Conservation (phyloP, 257 asterid species). For the Capsicum baccatum region DNA sequence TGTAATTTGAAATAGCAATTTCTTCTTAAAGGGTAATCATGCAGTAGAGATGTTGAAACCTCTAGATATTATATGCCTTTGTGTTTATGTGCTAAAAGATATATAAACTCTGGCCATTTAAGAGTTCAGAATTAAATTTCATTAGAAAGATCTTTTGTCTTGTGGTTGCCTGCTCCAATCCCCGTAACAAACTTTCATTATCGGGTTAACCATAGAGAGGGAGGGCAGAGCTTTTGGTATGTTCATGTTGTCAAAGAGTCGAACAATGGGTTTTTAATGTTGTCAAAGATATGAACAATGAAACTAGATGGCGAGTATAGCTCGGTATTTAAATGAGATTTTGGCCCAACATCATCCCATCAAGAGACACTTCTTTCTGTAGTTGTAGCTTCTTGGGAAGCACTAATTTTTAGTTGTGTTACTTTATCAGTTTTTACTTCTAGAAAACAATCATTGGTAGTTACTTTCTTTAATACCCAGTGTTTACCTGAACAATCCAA, state of each 20-base stretch:
- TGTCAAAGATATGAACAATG: conserved; percentile 21
- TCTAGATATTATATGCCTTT: neutral
- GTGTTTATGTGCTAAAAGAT: conserved; percentile 1
- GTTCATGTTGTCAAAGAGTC: neutral
- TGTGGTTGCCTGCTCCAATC: neutral
- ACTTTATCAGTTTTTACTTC: neutral
- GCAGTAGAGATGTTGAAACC: neutral
- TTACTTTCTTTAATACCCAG: neutral
- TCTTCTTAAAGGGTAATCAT: neutral
- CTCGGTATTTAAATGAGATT: conserved; percentile 11
- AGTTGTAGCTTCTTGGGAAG: neutral
- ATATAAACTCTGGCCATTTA: neutral
- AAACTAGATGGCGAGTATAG: neutral
- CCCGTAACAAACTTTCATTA: neutral
- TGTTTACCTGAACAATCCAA: neutral
- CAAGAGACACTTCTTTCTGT: neutral
- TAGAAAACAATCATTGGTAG: neutral
- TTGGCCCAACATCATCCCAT: neutral
- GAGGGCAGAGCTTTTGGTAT: neutral
- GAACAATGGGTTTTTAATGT: neutral
- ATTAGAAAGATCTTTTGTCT: neutral
- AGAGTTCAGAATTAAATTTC: neutral
- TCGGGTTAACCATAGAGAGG: neutral
- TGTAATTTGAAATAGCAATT: neutral
- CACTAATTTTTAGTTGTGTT: neutral